A percentile compares a stretch with the other conserved stretches of the same genome.
Conservation (phyloP, 768 basidiomycete genomes). For the Termitomyces sp. region DNA sequence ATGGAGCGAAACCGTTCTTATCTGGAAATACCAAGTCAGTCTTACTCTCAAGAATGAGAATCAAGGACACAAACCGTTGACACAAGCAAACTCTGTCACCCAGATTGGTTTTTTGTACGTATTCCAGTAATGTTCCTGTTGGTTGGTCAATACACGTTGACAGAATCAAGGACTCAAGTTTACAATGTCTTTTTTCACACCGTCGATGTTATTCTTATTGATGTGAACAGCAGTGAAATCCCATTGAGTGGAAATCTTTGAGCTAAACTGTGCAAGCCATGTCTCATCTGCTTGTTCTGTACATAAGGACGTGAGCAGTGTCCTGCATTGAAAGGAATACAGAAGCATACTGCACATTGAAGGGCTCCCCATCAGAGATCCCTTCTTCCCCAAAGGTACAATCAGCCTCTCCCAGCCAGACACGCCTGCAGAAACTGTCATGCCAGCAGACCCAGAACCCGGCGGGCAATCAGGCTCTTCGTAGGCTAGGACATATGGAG, state of each 20-base stretch:
- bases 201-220: conserved; percentile 40
- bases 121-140: conserved; percentile 34
- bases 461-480: conserved; percentile 43
- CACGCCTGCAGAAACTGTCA: conserved; percentile 36
- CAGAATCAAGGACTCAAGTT: conserved; percentile 1
- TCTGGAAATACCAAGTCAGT: conserved; percentile 17
- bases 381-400: conserved; percentile 33
- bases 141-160: neutral
- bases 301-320: neutral
- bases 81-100: conserved; percentile 45
- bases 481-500: conserved; percentile 36
- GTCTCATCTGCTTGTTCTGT: conserved; percentile 43
- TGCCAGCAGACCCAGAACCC: conserved; percentile 38
- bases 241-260: conserved; percentile 33
- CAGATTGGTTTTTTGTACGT: conserved; percentile 41
- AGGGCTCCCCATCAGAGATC: conserved; percentile 36
- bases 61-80: conserved; percentile 25
- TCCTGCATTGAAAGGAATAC: neutral
- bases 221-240: conserved; percentile 43
- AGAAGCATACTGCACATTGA: conserved; percentile 40
- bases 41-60: neutral
- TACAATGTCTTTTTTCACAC: conserved; percentile 38
- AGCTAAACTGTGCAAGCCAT: conserved; percentile 35
- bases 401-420: conserved; percentile 34
- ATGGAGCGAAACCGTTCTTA: conserved; percentile 32